Evolutionary conservation across 306 rosid species (phyloP), one percentile per base, ranked within the genome.

Genomic region (Potentilla sterilis): DNA sequence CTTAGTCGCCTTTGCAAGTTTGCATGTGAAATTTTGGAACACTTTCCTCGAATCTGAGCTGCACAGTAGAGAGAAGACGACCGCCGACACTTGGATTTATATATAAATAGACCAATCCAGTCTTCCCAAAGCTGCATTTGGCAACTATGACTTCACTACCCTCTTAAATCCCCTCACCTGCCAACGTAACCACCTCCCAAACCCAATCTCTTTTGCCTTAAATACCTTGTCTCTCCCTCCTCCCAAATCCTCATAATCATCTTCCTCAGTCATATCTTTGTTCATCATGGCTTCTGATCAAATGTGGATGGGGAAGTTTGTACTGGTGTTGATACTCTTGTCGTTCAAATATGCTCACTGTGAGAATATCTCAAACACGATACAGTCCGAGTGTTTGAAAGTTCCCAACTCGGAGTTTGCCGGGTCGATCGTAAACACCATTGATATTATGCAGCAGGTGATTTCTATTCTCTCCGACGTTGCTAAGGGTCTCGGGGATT

Each of bases 111-210:
- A 74, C 75, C 69, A 48, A 54, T 19, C 77, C 24, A 12, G 38
- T 5, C 14, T 22, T 52, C 75, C 64, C 46, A 68, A 46, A 35
- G 40, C 40, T 66, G 28, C 51, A 73, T 40, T 65, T 46, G 74
- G 62, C 71, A 37, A n/a, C 38, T n/a, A 47, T 34, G 55, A 44
- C 54, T 37, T 46, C 40, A 40, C 57, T 8, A 63, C 77, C 82
- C 69, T 73, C 88, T 83, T 88, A 79, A 90, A 88, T 84, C 85
- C 87, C 77, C 89, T 76, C 70, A 92, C 88, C 98, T 82, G 77
- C 87, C 90, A 61, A 69, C 0, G 83, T 34, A 73, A 78, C 88
- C 72, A 59, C 35, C 34, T 11, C 55, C 38, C 22, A 18, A 22
- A 3, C 54, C 19, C 67, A 34, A 5, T 54, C 22, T 21, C 32